Conservation (phyloP, 371 early-diverging fungal genomes). For the Mycotypha africana region DNA sequence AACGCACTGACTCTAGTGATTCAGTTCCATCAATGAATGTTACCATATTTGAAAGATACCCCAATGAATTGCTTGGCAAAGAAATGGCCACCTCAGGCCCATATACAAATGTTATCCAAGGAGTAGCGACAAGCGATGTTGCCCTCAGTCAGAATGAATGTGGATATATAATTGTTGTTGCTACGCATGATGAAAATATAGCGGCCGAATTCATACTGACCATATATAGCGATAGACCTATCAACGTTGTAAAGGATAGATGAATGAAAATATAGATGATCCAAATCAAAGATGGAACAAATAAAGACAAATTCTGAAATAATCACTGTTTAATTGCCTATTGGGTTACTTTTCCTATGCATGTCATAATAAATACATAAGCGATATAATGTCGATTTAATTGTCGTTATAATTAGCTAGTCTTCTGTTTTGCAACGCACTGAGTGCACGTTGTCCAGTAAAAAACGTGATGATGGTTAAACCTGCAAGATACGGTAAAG, state of each 20-base stretch:
- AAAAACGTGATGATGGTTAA: conserved; percentile 49
- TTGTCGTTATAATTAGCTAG: too few species aligned
- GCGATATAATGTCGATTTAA: too few species aligned
- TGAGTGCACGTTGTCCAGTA: conserved; percentile 57
- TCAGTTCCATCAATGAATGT: conserved; percentile 69
- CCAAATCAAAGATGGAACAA: too few species aligned
- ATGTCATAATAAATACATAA: too few species aligned
- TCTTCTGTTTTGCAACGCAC: conserved; percentile 37
- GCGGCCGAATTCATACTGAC: conserved; percentile 50
- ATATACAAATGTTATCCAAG: conserved; percentile 70
- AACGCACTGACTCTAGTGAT: conserved; percentile 42
- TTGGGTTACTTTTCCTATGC: too few species aligned
- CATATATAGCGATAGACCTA: conserved; percentile 56
- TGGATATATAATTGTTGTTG: conserved; percentile 60
- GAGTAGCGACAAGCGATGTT: conserved; percentile 46
- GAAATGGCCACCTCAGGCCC: conserved; percentile 69
- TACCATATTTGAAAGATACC: conserved; percentile 60
- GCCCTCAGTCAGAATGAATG: conserved; percentile 38
- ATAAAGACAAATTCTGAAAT: too few species aligned
- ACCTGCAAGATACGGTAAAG: conserved; percentile 55
- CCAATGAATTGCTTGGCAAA: conserved; percentile 51
- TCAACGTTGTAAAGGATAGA: conserved; percentile 44
- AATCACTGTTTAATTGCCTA: too few species aligned
- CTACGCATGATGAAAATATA: conserved; percentile 53
- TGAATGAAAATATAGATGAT: conserved; percentile 3